Evolutionary conservation across 116 monocot species (phyloP).

Genomic region (Papilionanthe hybrid): DNA sequence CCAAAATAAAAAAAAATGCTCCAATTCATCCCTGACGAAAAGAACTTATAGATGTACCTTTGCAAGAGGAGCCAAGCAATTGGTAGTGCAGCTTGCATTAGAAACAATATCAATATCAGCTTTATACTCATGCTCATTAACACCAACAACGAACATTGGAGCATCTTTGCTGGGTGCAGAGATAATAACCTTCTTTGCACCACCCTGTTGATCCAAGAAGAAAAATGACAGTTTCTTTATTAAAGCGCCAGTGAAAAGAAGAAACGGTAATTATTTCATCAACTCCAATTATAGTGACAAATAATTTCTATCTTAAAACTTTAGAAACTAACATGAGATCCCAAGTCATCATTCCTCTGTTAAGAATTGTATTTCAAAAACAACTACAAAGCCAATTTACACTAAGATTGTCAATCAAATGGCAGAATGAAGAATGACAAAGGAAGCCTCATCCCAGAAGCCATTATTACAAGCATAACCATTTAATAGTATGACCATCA

Average conservation of each 20-base stretch:
- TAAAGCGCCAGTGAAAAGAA: too few relatives aligned
- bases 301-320: too few relatives aligned
- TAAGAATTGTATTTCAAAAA: too few relatives aligned
- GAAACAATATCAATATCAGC: constrained; percentile 63
- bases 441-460: not conserved
- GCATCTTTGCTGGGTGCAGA: constrained; percentile 96
- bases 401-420: too few relatives aligned
- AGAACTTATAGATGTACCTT: constrained; percentile 34
- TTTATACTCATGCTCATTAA: constrained; percentile 72
- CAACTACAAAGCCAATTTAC: too few relatives aligned
- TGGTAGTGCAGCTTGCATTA: constrained; percentile 92
- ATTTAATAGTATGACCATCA: too few relatives aligned
- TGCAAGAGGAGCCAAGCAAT: constrained; percentile 79
- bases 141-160: constrained; percentile 87
- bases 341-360: too few relatives aligned
- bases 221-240: not conserved
- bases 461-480: not conserved
- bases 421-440: not conserved
- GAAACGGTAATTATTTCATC: too few relatives aligned
- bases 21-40: not conserved
- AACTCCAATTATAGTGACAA: too few relatives aligned
- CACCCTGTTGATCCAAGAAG: constrained; percentile 33
- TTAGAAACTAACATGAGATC: too few relatives aligned
- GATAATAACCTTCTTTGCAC: constrained; percentile 88
- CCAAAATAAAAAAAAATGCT: not conserved